Base-by-base conservation (phyloP, 1,284 basidiomycete species). In the Salmacisia buchloeana region DNA sequence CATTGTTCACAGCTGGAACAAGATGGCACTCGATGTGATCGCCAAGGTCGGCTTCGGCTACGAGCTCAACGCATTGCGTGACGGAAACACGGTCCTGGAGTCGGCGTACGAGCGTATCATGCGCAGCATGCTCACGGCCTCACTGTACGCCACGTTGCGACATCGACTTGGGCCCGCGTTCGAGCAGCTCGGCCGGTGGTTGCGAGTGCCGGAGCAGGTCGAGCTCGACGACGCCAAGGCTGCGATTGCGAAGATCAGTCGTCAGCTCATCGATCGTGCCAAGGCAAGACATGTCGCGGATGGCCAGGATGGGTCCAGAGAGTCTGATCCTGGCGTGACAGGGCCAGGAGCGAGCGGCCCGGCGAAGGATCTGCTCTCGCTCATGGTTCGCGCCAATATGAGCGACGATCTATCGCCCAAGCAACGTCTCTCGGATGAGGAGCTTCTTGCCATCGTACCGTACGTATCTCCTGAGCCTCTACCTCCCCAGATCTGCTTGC, bases 341-440 rank as follows among this genome's bases (percentile, higher is more conserved):
- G 12, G 25, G n/a, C 21, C 25, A 46, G 33, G 33, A 15, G 31
- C 31, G 18, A 39, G 35, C n/a, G 41, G 29, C n/a, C 27, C 6
- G 29, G 29, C 46, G 9, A 41, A 45, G 23, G 58, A 60, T 43
- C 2, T 60, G 33, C 58, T 60, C 23, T 60, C 58, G 12, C 58
- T 60, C 34, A 34, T 60, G 21, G 39, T 41, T 21, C 21, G 34
- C 23, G 39, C 58, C 18, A 59, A 41, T 41, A 41, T 41, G n/a
- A 33, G 13, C 21, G 31, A 15, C 2, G 58, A 38, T 6, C 35
- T 59, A 18, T 36, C 35, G 36, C 18, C 58, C 2, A 21, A 41
- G 4, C 39, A 59, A 34, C 39, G 58, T 6, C 39, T 59, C 7
- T 59, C 58, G n/a, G 58, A 59, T n/a, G 39, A 59, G 18, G 58